Base-by-base conservation (phyloP, 1,139 yeast genomes). In the Pichia sp. region DNA sequence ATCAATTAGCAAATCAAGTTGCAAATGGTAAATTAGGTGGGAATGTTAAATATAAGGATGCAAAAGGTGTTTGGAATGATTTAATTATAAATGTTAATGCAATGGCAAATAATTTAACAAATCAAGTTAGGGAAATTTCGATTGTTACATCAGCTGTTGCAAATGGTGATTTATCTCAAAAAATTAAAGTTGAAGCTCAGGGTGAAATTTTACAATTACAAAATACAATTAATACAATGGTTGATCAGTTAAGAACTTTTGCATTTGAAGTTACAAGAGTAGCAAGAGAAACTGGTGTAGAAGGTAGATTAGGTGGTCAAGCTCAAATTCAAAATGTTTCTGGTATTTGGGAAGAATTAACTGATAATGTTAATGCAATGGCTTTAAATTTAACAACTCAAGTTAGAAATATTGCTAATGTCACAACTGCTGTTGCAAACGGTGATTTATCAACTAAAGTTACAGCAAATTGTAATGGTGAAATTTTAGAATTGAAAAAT, bases 341-440 rank as follows among this genome's bases (percentile, higher is more conserved):
- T 60, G 95, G 95, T 53, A 86, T 87, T 49, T 86, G 95, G 95
- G 80, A 83, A 59, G 95, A 86, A 64, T 71, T 86, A 45, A 85
- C 95, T 5, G 95, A 86, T 64, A 86, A 86, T 59, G 95, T 86
- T 48, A 86, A 86, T 60, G 95, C 95, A 39, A 86, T 86, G 95
- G 95, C 95, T 27, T 73, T 83, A 43, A 86, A 86, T 63, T 72
- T 86, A 59, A 86, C 95, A 1, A 85, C 87, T 34, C 95, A 86
- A 64, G 95, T 86, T 52, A 74, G 95, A 69, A 84, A 86, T 64
- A 87, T 87, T 55, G 95, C 95, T 31, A 86, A 85, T 59, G 96
- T 87, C 47, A 87, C 95, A 6, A 84, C 95, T 23, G 95, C 95
- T 4, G 96, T 87, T 28, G 95, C 95, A n/a, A 77, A 82, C 54